Evolutionary conservation across 2,329 filamentous ascomycete genomes (phyloP).

Genomic region (Dactylellina haptotyla): DNA sequence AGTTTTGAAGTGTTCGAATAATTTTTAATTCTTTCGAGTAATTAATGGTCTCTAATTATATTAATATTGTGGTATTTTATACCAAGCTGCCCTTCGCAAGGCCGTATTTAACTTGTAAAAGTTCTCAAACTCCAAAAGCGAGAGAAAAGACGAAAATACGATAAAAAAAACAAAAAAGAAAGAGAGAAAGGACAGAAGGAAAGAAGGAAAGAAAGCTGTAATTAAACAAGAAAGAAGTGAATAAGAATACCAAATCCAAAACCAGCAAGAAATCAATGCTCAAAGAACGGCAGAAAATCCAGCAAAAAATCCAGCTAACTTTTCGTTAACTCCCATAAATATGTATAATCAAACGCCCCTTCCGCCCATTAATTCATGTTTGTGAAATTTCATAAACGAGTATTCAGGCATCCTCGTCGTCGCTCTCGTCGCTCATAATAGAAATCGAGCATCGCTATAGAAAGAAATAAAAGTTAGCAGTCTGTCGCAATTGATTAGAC

Average conservation of each 20-base stretch:
- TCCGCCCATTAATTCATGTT: not conserved
- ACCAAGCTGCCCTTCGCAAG: not conserved
- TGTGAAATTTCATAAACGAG: not conserved
- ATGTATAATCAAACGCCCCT: not conserved
- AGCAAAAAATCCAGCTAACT: not conserved
- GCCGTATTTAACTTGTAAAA: not conserved
- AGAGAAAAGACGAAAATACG: not conserved
- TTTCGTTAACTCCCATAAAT: not conserved
- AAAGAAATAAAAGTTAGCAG: constrained; percentile 12
- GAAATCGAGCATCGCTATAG: constrained; percentile 45
- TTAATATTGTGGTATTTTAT: not conserved
- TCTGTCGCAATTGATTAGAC: not conserved
- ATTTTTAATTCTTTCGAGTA: not conserved
- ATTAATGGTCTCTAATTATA: not conserved
- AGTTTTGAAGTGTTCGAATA: not conserved
- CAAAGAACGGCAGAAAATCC: not conserved
- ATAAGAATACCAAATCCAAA: not conserved
- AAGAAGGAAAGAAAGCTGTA: not conserved
- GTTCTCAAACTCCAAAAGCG: not conserved
- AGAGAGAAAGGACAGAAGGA: not conserved
- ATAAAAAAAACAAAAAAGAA: not conserved
- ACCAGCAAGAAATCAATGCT: not conserved
- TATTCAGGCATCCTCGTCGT: constrained; percentile 21
- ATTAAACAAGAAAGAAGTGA: not conserved
- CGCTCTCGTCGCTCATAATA: constrained; percentile 40